phyloP scores from a whole-genome alignment of 2,329 filamentous ascomycete genomes.

The Mollisia scopiformis region DNA sequence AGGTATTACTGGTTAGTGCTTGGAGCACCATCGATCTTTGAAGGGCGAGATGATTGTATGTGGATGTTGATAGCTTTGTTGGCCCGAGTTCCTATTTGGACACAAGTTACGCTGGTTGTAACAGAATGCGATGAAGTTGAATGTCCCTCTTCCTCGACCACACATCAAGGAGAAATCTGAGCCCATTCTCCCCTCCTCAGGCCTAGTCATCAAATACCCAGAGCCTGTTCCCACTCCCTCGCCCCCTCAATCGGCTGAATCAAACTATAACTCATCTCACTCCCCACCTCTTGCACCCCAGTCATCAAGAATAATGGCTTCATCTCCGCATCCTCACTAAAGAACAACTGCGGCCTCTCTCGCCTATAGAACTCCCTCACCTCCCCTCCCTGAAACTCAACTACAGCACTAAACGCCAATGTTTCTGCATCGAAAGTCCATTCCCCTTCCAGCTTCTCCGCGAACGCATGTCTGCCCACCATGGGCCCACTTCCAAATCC shows the following conservation, averaged over 20 bases:
- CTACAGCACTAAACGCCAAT: conserved; percentile 32
- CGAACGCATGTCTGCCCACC: conserved; percentile 39
- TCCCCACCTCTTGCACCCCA: conserved; percentile 46
- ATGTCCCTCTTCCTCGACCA: too few relatives aligned
- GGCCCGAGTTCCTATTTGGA: too few relatives aligned
- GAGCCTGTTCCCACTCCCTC: neutral
- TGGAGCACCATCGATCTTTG: too few relatives aligned
- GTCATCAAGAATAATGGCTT: conserved; percentile 50
- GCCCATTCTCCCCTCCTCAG: too few relatives aligned
- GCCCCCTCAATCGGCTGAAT: conserved; percentile 40
- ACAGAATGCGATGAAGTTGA: too few relatives aligned
- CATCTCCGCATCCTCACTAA: conserved; percentile 49
- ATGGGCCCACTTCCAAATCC: conserved; percentile 35
- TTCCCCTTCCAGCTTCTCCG: conserved; percentile 32
- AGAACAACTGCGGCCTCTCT: conserved; percentile 52
- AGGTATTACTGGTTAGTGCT: too few relatives aligned
- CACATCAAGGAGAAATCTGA: too few relatives aligned
- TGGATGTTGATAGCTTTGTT: too few relatives aligned
- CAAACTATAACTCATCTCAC: conserved; percentile 42
- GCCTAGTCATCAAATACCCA: too few relatives aligned
- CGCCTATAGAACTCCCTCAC: conserved; percentile 44
- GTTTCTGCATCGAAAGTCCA: conserved; percentile 39
- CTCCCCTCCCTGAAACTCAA: conserved; percentile 44
- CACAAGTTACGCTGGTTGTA: too few relatives aligned
- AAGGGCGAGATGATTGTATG: too few relatives aligned